Evolutionary conservation across 495 filamentous ascomycete species (phyloP).

Genomic region (Jackrogersella multiformis): DNA sequence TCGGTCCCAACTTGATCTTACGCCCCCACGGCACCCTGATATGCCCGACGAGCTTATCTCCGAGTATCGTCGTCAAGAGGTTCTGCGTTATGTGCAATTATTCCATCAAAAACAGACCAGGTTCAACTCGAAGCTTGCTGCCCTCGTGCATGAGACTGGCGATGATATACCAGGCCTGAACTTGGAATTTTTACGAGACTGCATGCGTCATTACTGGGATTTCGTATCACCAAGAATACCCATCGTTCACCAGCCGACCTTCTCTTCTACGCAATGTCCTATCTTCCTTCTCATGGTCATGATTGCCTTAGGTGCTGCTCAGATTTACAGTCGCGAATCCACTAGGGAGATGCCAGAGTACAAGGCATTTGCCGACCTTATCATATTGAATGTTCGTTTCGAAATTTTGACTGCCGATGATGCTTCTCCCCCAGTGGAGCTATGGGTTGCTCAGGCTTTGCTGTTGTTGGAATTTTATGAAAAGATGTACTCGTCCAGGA

Average conservation of each 20-base stretch:
- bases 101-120: constrained; percentile 80
- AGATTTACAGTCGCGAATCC: constrained; percentile 79
- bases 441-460: constrained; percentile 95
- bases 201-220: constrained; percentile 91
- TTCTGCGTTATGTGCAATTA: constrained; percentile 79
- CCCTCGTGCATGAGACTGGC: constrained; percentile 74
- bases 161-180: constrained; percentile 77
- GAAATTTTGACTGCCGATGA: constrained; percentile 87
- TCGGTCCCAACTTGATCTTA: constrained; percentile 78
- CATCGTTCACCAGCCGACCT: constrained; percentile 93
- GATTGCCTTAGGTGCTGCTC: constrained; percentile 90
- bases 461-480: constrained; percentile 92
- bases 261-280: constrained; percentile 81
- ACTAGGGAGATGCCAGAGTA: constrained; percentile 72
- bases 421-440: constrained; percentile 85
- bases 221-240: constrained; percentile 93
- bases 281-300: constrained; percentile 84
- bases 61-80: constrained; percentile 81
- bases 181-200: constrained; percentile 89
- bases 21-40: constrained; percentile 73
- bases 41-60: constrained; percentile 80
- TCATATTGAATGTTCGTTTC: constrained; percentile 86
- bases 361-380: constrained; percentile 79
- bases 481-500: constrained; percentile 91
- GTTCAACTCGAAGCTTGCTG: constrained; percentile 73